Evolutionary conservation across 1,139 yeast species (phyloP).

Genomic region (Sugiyamaella grinbergsii): DNA sequence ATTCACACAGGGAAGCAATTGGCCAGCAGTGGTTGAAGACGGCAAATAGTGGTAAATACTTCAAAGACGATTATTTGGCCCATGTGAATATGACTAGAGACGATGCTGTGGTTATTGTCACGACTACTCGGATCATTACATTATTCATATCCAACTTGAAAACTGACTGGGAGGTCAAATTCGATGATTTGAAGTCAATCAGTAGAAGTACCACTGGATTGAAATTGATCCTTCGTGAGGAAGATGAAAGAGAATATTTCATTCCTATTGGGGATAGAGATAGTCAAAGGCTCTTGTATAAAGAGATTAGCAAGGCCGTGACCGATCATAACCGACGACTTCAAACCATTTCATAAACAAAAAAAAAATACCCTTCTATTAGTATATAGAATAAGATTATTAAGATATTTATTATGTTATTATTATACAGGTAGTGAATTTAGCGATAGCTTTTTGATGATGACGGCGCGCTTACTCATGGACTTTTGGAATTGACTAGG

Average conservation of each 20-base stretch:
- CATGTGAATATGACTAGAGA: slow-evolving; percentile 78
- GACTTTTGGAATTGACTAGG: slow-evolving; percentile 24
- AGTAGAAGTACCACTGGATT: slow-evolving; percentile 82
- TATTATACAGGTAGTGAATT: not conserved
- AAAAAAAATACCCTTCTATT: not conserved
- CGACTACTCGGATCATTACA: slow-evolving; percentile 69
- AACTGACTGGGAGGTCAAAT: slow-evolving; percentile 66
- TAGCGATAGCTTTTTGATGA: slow-evolving; percentile 13
- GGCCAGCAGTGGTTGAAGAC: slow-evolving; percentile 92
- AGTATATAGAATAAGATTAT: slow-evolving; percentile 2
- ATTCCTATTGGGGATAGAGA: slow-evolving; percentile 75
- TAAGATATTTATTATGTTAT: slow-evolving; percentile 5
- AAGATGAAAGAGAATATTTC: slow-evolving; percentile 53
- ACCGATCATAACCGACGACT: slow-evolving; percentile 59
- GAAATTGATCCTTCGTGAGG: slow-evolving; percentile 49
- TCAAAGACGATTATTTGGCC: slow-evolving; percentile 76
- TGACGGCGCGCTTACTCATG: slow-evolving; percentile 24
- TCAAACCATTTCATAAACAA: slow-evolving; percentile 33
- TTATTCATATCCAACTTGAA: slow-evolving; percentile 64
- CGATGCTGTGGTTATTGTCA: slow-evolving; percentile 74
- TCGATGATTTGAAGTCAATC: slow-evolving; percentile 64
- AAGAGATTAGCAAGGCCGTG: slow-evolving; percentile 78
- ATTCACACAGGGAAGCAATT: slow-evolving; percentile 80
- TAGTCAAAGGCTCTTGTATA: slow-evolving; percentile 68
- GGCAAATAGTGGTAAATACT: slow-evolving; percentile 76